Base-by-base conservation (phyloP, 495 filamentous ascomycete genomes). In the Penicillium coprophilum region DNA sequence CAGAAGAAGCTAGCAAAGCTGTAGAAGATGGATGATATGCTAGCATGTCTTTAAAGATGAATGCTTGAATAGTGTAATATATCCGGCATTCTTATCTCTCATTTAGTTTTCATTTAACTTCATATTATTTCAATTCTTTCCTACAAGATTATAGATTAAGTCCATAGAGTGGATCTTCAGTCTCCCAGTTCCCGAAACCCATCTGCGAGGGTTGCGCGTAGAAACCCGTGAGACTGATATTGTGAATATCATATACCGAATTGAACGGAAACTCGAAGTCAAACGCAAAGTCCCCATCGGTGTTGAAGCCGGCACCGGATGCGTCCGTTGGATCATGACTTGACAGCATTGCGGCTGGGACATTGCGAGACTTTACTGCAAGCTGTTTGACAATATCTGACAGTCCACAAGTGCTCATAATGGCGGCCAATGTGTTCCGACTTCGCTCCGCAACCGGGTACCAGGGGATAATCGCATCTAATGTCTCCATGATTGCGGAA, bases 1-100 rank as follows among this genome's bases (percentile, higher is more conserved):
- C 57, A 60, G 28, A 36, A 31, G 39, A 47, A 49, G 15, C 38
- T 60, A 46, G 57, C 57, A 20, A 46, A 51, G 15, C 45, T 59
- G 31, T 59, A 27, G 32, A 44, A 27, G 24, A 27, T 27, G 7
- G 24, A 27, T 27, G 24, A 21, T 30, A 36, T 10, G 11, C 13
- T 1, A 8, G 43, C 24, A 13, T 23, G 21, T 28, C 13, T 47
- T 47, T 23, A 19, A 20, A 12, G 11, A 24, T 44, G 11, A 24
- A 6, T 24, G 12, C 34, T 44, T 4, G 12, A 20, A 1, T 20
- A 41, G 6, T 8, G 11, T 44, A 21, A 23, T 11, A 43, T 23
- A 10, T 12, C 4, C 36, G 15, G 10, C 11, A 43, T 12, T 43
- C 3, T 4, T 4, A 44, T 44, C 15, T 2, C 27, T 44, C 1